Evolutionary conservation across 371 early-diverging fungal species (phyloP), one percentile per base, ranked within the genome.

Genomic region (Zopfochytrium polystomum): DNA sequence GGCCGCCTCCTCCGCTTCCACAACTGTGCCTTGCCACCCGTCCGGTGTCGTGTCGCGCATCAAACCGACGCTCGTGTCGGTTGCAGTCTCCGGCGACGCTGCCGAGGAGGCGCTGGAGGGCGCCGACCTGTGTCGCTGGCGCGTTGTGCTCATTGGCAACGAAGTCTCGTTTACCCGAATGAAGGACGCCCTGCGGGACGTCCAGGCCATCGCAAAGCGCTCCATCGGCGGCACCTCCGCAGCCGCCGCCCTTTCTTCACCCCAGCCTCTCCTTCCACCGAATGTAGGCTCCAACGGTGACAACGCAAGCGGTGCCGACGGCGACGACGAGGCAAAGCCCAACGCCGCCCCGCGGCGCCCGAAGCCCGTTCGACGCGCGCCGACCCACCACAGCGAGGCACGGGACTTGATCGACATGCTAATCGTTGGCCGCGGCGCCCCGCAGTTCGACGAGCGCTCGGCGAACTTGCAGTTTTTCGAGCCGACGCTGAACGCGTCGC

Each of bases 71-170:
- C 11, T 42, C 13, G n/a, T 42, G 11, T 13, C 42, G n/a, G n/a
- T 42, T n/a, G 42, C 42, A 42, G 42, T 42, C 42, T 42, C 42
- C 11, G 42, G n/a, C 13, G n/a, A 42, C 42, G 42, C n/a, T 42
- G 13, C n/a, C 42, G 13, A 42, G 42, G 42, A 11, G 11, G 42
- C 11, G n/a, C n/a, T n/a, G n/a, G 11, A 13, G 11, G 11, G n/a
- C 42, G n/a, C 42, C 13, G 42, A 11, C 42, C 11, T 13, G 11
- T 42, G 42, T 42, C n/a, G n/a, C n/a, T n/a, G n/a, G n/a, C n/a
- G 42, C 13, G 42, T 42, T n/a, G n/a, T 42, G 13, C 11, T 13
- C 13, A 42, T 42, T 42, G 42, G 42, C 13, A 42, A 42, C n/a
- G 13, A 11, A 13, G 42, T 42, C 13, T 11, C n/a, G 11, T 42